A percentile compares a stretch with the other conserved stretches of the same genome.
These are phyloP conservation scores for Pythium angustatum DNA, from an alignment of 352 stramenopile genomes.

Conservation along the genomic window DNA sequence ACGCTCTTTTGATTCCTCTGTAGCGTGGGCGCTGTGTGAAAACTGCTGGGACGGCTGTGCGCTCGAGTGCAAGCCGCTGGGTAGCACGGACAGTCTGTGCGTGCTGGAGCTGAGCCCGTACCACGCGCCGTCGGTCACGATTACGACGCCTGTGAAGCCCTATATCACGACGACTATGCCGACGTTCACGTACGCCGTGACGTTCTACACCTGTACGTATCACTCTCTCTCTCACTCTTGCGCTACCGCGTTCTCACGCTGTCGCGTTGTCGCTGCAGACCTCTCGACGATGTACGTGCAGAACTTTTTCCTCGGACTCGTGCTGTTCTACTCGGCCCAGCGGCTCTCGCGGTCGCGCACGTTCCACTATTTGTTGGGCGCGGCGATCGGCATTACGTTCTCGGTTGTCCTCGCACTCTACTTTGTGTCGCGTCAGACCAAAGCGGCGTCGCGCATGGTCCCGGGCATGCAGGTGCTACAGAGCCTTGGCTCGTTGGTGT, in stretches of 20 bases:
- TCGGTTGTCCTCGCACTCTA: constrained; percentile 78
- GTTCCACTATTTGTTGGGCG: constrained; percentile 82
- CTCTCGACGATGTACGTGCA: constrained; percentile 70
- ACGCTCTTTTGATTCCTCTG: neutral
- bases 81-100: constrained; percentile 35
- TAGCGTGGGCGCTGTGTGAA: constrained; percentile 67
- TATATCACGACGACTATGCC: constrained; percentile 56
- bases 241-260: neutral
- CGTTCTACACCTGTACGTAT: constrained; percentile 73
- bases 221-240: neutral
- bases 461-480: constrained; percentile 71
- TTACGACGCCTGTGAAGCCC: constrained; percentile 49
- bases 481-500: constrained; percentile 64
- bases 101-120: constrained; percentile 75
- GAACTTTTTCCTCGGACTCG: constrained; percentile 71
- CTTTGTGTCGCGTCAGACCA: constrained; percentile 76
- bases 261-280: constrained; percentile 30
- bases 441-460: constrained; percentile 66
- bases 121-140: constrained; percentile 77
- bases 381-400: constrained; percentile 69
- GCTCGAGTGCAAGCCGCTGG: constrained; percentile 46
- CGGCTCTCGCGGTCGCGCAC: constrained; percentile 64
- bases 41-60: constrained; percentile 69
- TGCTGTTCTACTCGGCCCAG: constrained; percentile 70
- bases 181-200: constrained; percentile 48